Evolutionary conservation across 306 rosid genomes (phyloP), one percentile per base, ranked within the genome.

Genomic region (Trifolium pratense): DNA sequence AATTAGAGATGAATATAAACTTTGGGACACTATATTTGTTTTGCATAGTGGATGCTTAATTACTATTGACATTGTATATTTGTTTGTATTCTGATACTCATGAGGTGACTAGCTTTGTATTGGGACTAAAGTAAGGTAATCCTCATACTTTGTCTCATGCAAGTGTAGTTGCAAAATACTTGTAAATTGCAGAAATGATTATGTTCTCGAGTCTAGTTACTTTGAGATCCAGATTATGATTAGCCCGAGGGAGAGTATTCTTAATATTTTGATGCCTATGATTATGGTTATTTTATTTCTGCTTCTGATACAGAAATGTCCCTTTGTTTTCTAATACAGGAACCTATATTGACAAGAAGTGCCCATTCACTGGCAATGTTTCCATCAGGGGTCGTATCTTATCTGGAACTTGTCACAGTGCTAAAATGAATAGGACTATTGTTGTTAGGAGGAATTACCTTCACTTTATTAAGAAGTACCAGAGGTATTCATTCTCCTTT

Each of bases 351-450:
- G 96, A 90, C 63, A 90, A 90, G 89, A 88, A 90, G 75, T 90
- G 93, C 61, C 91, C 93, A 36, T 90, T 90, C 74, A 76, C 87
- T 25, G 93, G 96, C 32, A 79, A 80, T 55, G 93, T 90, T 16
- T 90, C 96, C 34, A 78, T 88, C 23, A 61, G 96, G 42, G 93
- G 96, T 4, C 88, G 91, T 73, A 88, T 90, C 70, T 40, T 88
- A 40, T 85, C 91, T 7, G 96, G 96, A 14, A 88, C 93, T 68
- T 90, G 97, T 65, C 96, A 90, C 32, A 88, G 96, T 79, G 92
- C 97, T 8, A 92, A 90, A 89, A 92, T 90, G 97, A 80, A 71
- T 0, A 81, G 90, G 73, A 90, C 96, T 60, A 88, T 92, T 21
- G 74, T 90, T 70, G 91, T 90, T 40, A 75, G 97, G 53, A 61